A percentile compares a stretch with the other conserved stretches of the same genome.
Evolutionary conservation across 2,329 filamentous ascomycete species (phyloP).

Genomic region (Penicillium expansum): DNA sequence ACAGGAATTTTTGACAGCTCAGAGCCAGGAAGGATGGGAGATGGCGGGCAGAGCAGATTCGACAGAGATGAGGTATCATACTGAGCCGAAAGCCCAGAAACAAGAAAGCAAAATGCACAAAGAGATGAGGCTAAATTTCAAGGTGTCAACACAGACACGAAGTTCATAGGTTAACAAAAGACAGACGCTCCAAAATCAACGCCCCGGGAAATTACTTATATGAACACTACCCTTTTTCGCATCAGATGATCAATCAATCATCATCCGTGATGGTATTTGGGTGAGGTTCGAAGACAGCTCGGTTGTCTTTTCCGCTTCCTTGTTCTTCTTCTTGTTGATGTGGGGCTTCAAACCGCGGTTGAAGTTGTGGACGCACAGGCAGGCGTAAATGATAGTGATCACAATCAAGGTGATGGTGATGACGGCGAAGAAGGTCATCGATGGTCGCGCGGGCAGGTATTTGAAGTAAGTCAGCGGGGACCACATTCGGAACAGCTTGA

Average conservation of each 20-base stretch:
- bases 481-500: conserved; percentile 97
- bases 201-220: conserved; percentile 12
- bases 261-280: conserved; percentile 44
- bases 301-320: conserved; percentile 49
- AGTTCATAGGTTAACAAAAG: conserved; percentile 29
- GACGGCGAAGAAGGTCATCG: conserved; percentile 88
- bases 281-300: conserved; percentile 41
- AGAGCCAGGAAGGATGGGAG: conserved; percentile 11
- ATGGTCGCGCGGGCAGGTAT: conserved; percentile 78
- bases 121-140: conserved; percentile 30
- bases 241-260: conserved; percentile 39
- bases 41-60: conserved; percentile 14
- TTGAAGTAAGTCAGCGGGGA: conserved; percentile 56
- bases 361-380: conserved; percentile 88
- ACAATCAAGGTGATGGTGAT: conserved; percentile 88
- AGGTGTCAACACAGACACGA: conserved; percentile 37
- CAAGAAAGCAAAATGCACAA: conserved; percentile 16
- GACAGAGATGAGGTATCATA: conserved; percentile 33
- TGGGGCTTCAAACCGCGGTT: conserved; percentile 84
- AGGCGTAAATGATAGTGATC: conserved; percentile 81
- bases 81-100: conserved; percentile 21
- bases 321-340: conserved; percentile 59
- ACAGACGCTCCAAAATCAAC: conserved; percentile 21
- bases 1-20: conserved; percentile 18
- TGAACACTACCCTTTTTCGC: conserved; percentile 7